Conservation (phyloP, 352 stramenopile genomes). For the Thalassiosira exigua region DNA sequence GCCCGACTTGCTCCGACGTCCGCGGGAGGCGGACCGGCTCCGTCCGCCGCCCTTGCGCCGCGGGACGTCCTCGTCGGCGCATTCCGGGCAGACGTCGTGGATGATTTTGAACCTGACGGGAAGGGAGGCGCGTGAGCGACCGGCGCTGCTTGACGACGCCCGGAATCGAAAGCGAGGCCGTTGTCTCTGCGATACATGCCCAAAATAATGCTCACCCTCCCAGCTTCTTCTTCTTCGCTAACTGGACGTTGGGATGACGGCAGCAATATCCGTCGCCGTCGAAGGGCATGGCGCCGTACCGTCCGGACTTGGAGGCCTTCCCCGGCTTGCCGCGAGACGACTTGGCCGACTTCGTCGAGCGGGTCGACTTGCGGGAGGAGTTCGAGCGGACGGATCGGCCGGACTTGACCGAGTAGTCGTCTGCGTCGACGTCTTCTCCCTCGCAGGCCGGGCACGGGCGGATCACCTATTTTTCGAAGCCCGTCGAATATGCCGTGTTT, state of each 20-base stretch:
- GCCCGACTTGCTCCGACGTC: neutral
- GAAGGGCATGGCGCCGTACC: conserved; percentile 51
- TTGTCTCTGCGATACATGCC: no score
- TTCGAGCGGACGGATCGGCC: conserved; percentile 4
- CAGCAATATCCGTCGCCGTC: conserved; percentile 59
- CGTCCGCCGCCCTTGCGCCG: neutral
- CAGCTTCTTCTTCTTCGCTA: conserved; percentile 57
- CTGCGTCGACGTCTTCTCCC: conserved; percentile 21
- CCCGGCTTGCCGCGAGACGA: neutral
- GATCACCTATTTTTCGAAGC: conserved; percentile 16
- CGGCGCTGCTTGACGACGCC: no score
- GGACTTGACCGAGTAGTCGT: conserved; percentile 10
- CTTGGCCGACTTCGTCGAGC: neutral
- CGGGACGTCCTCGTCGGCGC: conserved; percentile 17
- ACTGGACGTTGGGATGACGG: conserved; percentile 45
- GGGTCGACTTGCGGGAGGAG: neutral
- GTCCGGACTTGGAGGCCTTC: conserved; percentile 6
- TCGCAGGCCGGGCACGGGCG: conserved; percentile 30
- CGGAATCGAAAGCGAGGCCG: no score
- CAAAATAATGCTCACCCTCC: no score
- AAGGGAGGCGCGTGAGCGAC: no score
- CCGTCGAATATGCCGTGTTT: conserved; percentile 7
- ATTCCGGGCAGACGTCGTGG: conserved; percentile 50
- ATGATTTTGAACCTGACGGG: conserved; percentile 45
- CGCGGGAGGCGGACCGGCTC: conserved; percentile 3